Evolutionary conservation across 805 yeast genomes (phyloP).

Genomic region (Starmerella scarabaei): DNA sequence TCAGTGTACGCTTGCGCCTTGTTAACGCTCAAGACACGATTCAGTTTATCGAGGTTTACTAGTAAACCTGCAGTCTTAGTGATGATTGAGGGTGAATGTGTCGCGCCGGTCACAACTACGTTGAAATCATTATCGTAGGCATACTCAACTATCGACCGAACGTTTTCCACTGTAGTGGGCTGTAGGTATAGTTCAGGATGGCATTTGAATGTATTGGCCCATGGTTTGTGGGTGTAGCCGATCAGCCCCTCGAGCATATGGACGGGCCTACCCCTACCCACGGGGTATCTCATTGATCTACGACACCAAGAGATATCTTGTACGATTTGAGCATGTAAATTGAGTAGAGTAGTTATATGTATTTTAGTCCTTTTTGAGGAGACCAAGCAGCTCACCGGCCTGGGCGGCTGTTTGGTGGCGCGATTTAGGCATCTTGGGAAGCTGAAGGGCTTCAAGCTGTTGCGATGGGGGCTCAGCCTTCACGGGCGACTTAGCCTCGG

Average conservation of each 20-base stretch:
- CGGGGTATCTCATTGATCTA: too few relatives aligned
- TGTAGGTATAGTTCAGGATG: constrained; percentile 67
- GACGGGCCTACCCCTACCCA: too few relatives aligned
- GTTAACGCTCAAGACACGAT: constrained; percentile 39
- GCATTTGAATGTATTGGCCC: constrained; percentile 85
- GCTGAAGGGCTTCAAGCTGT: too few relatives aligned
- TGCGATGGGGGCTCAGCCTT: background rate
- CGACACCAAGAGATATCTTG: too few relatives aligned
- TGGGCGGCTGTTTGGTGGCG: too few relatives aligned
- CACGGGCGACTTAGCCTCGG: background rate
- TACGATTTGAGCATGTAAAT: too few relatives aligned
- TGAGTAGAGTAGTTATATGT: too few relatives aligned
- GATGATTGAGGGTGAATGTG: constrained; percentile 87
- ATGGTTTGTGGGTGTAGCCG: constrained; percentile 40
- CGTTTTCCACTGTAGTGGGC: constrained; percentile 59
- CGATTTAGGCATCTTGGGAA: too few relatives aligned
- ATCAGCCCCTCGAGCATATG: constrained; percentile 10
- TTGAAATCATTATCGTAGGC: constrained; percentile 53
- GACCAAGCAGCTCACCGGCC: too few relatives aligned
- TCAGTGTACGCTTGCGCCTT: constrained; percentile 58
- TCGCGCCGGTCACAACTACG: constrained; percentile 76
- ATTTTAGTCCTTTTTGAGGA: too few relatives aligned
- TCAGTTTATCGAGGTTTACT: constrained; percentile 67
- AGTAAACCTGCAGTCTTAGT: constrained; percentile 85
- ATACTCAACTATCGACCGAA: constrained; percentile 47